Conservation (phyloP, 2,329 filamentous ascomycete genomes). For the Pseudogymnoascus sp. region DNA sequence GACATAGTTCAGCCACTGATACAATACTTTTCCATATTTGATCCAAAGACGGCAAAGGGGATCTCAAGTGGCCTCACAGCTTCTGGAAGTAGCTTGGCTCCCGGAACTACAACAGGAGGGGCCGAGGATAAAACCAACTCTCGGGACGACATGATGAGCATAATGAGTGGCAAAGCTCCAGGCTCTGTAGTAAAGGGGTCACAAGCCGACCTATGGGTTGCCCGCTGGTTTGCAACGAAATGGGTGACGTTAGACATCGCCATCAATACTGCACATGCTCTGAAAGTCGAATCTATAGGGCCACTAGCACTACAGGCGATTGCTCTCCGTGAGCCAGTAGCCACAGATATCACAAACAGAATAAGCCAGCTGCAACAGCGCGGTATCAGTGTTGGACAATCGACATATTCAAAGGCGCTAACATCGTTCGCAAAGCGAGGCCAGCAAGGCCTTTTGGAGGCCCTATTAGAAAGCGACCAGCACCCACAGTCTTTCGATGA, state of each 20-base stretch:
- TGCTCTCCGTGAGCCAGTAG: slow-evolving; percentile 54
- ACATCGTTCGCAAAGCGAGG: slow-evolving; percentile 53
- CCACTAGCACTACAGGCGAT: slow-evolving; percentile 72
- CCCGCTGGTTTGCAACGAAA: slow-evolving; percentile 73
- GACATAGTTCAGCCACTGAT: slow-evolving; percentile 35
- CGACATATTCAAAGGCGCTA: slow-evolving; percentile 59
- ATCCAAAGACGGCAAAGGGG: slow-evolving; percentile 20
- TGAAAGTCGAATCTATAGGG: slow-evolving; percentile 66
- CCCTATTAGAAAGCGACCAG: slow-evolving; percentile 45
- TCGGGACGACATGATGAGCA: slow-evolving; percentile 14
- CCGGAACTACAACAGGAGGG: slow-evolving; percentile 12
- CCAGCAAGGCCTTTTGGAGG: slow-evolving; percentile 32
- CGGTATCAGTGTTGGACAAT: slow-evolving; percentile 55
- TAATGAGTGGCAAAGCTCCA: background rate
- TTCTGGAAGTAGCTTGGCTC: slow-evolving; percentile 21
- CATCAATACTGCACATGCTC: slow-evolving; percentile 59
- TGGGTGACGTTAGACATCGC: slow-evolving; percentile 67
- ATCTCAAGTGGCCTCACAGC: slow-evolving; percentile 22
- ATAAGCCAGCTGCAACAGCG: slow-evolving; percentile 54
- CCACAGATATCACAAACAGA: slow-evolving; percentile 48
- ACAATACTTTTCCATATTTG: slow-evolving; percentile 30
- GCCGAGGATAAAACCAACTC: slow-evolving; percentile 19
- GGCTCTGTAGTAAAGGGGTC: background rate
- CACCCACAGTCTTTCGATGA: slow-evolving; percentile 59
- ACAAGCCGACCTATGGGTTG: slow-evolving; percentile 45